Evolutionary conservation across 306 rosid genomes (phyloP), one percentile per base, ranked within the genome.

Genomic region (Phaseolus lunatus): DNA sequence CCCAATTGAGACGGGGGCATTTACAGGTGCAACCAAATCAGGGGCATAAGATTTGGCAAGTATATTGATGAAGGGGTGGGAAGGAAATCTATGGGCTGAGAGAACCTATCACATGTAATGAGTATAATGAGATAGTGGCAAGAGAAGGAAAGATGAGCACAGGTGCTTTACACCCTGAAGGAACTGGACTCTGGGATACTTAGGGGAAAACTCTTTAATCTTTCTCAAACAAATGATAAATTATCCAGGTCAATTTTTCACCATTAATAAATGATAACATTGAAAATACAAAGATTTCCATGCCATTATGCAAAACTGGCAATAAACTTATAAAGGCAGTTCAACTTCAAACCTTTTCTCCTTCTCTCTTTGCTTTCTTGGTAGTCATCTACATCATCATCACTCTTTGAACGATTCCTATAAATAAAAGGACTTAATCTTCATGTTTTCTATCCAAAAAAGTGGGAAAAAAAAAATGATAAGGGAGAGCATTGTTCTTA

Each of bases 321-420:
- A 47, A 76, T 50, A 54, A 27, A 50, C 23, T 50, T 9, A 50
- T 35, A 35, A 64, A 72, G 29, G 43, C 50, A 48, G 14, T 27
- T 64, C 33, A 78, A 59, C 26, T 44, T 33, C 82, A 23, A 57
- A 92, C 98, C 96, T 95, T 88, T 84, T 50, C 77, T 79, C 67
- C 81, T 90, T 75, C 75, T 84, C 78, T 83, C 88, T 67, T 86
- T 84, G 84, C 87, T 81, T 39, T 70, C 86, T 67, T 86, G 72
- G 2, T 70, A 59, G 43, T 85, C 93, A 67, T 90, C 96, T 22
- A 81, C 61, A 82, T 84, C 91, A 85, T 88, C 90, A 48, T 82
- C 84, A 31, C 90, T 88, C 84, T 88, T 86, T 18, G 95, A 85
- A 67, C 93, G 89, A 75, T 18, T 76, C 91, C 95, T 92, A 69